Conservation (phyloP, 2,329 filamentous ascomycete species). For the Pseudonectria foliicola region DNA sequence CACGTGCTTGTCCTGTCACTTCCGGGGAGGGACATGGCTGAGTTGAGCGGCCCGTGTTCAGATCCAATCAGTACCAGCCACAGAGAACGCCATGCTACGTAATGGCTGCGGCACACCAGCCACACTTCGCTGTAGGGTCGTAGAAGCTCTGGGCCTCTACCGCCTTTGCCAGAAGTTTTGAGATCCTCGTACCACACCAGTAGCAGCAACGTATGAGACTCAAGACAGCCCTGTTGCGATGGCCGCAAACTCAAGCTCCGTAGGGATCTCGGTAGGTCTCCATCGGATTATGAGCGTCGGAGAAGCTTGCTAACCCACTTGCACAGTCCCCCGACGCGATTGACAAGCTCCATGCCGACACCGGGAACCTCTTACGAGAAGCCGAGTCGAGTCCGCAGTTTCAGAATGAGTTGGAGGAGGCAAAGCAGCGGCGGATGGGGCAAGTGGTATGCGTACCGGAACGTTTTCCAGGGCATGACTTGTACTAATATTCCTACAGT, state of each 20-base stretch:
- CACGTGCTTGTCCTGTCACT: no score
- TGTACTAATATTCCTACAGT: slow-evolving; percentile 21
- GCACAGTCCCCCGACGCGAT: slow-evolving; percentile 30
- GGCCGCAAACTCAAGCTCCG: slow-evolving; percentile 26
- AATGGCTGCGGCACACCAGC: no score
- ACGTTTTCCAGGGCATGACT: not conserved
- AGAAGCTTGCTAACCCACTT: slow-evolving; percentile 14
- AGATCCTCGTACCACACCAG: slow-evolving; percentile 17
- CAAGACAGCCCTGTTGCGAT: slow-evolving; percentile 18
- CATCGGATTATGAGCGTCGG: not conserved
- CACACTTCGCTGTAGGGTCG: no score
- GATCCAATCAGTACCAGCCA: no score
- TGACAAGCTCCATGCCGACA: slow-evolving; percentile 33
- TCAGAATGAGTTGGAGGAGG: slow-evolving; percentile 31
- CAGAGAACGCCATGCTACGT: no score
- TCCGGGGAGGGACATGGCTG: no score
- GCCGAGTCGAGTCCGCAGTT: slow-evolving; percentile 31
- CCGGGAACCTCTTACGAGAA: slow-evolving; percentile 31
- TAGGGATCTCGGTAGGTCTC: slow-evolving; percentile 23
- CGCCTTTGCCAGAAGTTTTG: slow-evolving; percentile 6
- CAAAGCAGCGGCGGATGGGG: slow-evolving; percentile 32
- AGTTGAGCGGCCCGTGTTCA: no score
- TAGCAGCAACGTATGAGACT: slow-evolving; percentile 12
- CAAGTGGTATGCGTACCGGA: slow-evolving; percentile 24
- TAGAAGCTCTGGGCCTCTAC: no score